Base-by-base conservation (phyloP, 495 filamentous ascomycete species). In the Penicillium robsamsonii region DNA sequence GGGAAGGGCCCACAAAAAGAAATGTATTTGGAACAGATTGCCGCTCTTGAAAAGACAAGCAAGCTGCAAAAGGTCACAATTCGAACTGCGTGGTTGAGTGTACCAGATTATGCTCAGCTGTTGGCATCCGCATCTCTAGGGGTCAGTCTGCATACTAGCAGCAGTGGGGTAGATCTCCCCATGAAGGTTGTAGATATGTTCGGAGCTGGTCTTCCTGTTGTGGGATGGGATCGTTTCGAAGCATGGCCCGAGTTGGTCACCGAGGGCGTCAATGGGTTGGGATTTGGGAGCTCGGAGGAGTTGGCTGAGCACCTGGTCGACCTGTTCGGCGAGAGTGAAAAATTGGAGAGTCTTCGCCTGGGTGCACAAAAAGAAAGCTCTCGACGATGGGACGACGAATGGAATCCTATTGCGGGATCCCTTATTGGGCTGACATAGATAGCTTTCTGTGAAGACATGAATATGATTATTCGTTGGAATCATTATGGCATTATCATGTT, bases 181-280 rank as follows among this genome's bases (percentile, higher is more conserved):
- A 99, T 99, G 94, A 99, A 99, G 73, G 92, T 99, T 8, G 92
- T 99, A 6, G 94, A 99, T 64, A 94, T 99, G 90, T 96, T 97
- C 65, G 94, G 94, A 0, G 87, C 91, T 1, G 94, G 94, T 0
- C 71, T 99, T 49, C 94, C 94, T 0, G 95, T 99, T 4, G 87
- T 85, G 2, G 94, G 91, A 20, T 96, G 91, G 82, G 79, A 75
- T 20, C 80, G 79, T 8, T 97, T 92, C 62, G 84, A 91, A 67
- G 90, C 90, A 48, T 96, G 93, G 82, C 80, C 83, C 18, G 92
- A 97, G 73, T 71, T 97, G 50, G 89, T 96, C 4, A 86, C 79
- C 20, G 90, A 96, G 63, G 88, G 87, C n/a, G 78, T 85, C 18
- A 97, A 96, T 68, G 92, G 92, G 12, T 75, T 78, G 51, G 90